These are phyloP conservation scores for Pachyrhizus erosus DNA, from an alignment of 306 rosid species.

Conservation along the genomic window DNA sequence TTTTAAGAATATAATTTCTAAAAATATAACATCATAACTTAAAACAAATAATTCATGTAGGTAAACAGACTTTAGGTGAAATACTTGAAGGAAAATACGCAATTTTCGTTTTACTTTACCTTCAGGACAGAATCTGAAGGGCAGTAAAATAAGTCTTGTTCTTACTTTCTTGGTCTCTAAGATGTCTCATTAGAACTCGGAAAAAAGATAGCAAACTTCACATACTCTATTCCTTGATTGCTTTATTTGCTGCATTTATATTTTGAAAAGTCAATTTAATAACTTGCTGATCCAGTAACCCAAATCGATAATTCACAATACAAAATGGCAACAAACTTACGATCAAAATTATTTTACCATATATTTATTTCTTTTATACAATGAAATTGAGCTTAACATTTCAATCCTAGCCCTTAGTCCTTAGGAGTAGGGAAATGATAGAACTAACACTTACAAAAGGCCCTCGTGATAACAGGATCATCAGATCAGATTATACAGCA, in stretches of 20 bases:
- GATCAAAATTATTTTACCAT: background rate
- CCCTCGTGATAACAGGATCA: background rate
- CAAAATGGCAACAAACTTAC: background rate
- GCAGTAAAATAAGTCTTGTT: background rate
- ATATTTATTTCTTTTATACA: background rate
- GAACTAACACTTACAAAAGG: background rate
- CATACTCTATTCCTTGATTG: background rate
- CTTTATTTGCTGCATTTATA: background rate
- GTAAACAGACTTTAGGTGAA: background rate
- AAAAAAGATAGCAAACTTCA: background rate
- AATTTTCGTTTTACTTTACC: background rate
- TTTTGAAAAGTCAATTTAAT: constrained; percentile 1
- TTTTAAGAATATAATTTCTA: too few relatives aligned
- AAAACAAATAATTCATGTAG: too few relatives aligned
- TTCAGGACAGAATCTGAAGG: background rate
- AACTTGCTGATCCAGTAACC: too few relatives aligned
- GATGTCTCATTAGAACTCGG: background rate
- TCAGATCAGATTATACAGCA: constrained; percentile 7
- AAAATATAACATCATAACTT: too few relatives aligned
- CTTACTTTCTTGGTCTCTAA: background rate
- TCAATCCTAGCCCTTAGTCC: background rate
- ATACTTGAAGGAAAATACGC: background rate
- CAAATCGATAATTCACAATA: background rate
- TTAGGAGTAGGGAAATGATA: background rate
- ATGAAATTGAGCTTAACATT: background rate